These are phyloP conservation scores for Rhodotorula babjevae DNA, from an alignment of 768 basidiomycete species.

Conservation along the genomic window DNA sequence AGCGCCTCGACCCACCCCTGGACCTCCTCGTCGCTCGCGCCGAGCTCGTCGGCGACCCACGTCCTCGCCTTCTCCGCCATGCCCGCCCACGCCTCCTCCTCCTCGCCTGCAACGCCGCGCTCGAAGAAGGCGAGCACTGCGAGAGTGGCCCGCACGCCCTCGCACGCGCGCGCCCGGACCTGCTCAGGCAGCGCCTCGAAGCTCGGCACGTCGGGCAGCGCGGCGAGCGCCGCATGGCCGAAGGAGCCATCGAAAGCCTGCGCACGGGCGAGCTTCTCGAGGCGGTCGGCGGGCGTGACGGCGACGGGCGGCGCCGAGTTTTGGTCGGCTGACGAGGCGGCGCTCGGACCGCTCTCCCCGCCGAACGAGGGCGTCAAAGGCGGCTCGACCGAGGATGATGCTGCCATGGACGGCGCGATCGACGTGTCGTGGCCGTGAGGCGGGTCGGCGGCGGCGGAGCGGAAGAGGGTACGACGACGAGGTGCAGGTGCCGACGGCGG, in stretches of 20 bases:
- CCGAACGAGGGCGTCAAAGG: too few relatives aligned
- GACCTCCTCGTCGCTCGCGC: conserved; percentile 48
- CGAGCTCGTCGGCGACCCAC: conserved; percentile 32
- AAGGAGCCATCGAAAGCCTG: conserved; percentile 57
- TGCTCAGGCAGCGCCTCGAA: background rate
- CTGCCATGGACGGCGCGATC: too few relatives aligned
- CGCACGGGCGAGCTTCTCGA: conserved; percentile 49
- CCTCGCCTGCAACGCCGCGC: conserved; percentile 48
- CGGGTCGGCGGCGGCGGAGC: too few relatives aligned
- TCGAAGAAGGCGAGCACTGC: conserved; percentile 54
- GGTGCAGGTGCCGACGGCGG: too few relatives aligned
- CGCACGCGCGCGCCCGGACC: conserved; percentile 16
- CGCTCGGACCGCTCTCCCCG: too few relatives aligned
- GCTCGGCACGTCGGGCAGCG: background rate
- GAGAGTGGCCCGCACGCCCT: conserved; percentile 47
- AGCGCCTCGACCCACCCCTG: background rate
- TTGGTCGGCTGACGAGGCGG: too few relatives aligned
- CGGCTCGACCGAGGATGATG: too few relatives aligned
- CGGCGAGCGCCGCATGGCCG: conserved; percentile 20
- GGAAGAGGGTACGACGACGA: too few relatives aligned
- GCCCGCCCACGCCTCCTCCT: conserved; percentile 6
- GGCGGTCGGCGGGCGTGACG: background rate
- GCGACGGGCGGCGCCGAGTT: too few relatives aligned
- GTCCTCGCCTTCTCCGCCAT: background rate
- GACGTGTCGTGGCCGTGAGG: too few relatives aligned